A percentile compares a stretch with the other conserved stretches of the same genome.
These are phyloP conservation scores for Cryoendolithus antarcticus DNA, from an alignment of 2,329 filamentous ascomycete genomes.

Conservation along the genomic window DNA sequence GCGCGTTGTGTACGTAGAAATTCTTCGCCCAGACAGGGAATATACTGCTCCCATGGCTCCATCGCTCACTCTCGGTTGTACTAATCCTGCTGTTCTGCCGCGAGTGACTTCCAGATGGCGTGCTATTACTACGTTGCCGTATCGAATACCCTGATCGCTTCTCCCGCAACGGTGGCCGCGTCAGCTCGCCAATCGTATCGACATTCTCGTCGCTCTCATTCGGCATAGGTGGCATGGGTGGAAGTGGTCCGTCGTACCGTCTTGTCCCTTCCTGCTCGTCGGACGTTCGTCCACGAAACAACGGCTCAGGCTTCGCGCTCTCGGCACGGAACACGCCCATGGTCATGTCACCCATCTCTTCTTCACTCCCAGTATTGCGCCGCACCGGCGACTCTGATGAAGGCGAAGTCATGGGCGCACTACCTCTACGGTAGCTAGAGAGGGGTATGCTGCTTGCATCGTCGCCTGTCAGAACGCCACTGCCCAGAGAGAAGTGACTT, in stretches of 20 bases:
- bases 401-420: conserved; percentile 14
- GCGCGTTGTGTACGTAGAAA: conserved; percentile 21
- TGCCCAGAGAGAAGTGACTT: conserved; percentile 22
- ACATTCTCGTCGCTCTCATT: conserved; percentile 20
- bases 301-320: conserved; percentile 23
- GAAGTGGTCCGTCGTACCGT: conserved; percentile 18
- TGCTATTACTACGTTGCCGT: conserved; percentile 20
- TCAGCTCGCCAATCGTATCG: conserved; percentile 24
- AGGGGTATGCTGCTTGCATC: conserved; percentile 15
- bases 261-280: conserved; percentile 4
- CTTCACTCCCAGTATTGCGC: conserved; percentile 8
- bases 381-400: conserved; percentile 10
- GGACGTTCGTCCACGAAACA: conserved; percentile 14
- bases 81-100: conserved; percentile 19
- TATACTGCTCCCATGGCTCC: conserved; percentile 17
- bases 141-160: conserved; percentile 23
- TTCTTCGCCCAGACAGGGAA: conserved; percentile 26
- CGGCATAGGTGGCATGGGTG: conserved; percentile 20
- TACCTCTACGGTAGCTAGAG: conserved; percentile 9
- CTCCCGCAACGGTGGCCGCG: conserved; percentile 17
- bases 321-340: conserved; percentile 18
- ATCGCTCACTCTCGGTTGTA: conserved; percentile 17
- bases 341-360: conserved; percentile 19
- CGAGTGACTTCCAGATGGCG: conserved; percentile 15
- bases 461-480: conserved; percentile 20